A percentile compares a stretch with the other conserved stretches of the same genome.
These are phyloP conservation scores for Paracamarosporium sp. DNA, from an alignment of 2,329 filamentous ascomycete genomes.

Conservation along the genomic window DNA sequence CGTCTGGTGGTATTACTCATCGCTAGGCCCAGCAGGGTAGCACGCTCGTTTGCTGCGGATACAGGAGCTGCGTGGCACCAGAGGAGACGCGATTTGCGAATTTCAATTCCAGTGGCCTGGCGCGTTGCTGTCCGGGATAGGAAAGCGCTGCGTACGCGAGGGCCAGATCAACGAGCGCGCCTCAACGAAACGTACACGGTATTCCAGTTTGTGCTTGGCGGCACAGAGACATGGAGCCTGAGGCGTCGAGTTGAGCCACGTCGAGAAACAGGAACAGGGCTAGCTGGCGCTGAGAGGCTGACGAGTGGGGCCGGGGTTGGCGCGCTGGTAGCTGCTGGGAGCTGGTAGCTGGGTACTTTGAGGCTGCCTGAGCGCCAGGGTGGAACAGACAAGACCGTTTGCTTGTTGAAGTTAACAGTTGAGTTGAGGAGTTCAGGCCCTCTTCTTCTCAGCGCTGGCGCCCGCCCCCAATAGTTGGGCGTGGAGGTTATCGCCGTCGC, in stretches of 20 bases:
- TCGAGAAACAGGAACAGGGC: conserved; percentile 6
- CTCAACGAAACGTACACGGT: background rate
- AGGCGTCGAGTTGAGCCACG: conserved; percentile 7
- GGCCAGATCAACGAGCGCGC: background rate
- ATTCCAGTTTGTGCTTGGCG: conserved; percentile 1
- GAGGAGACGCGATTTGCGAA: background rate
- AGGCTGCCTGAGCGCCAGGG: conserved; percentile 7
- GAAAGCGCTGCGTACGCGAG: background rate
- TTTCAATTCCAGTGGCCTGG: background rate
- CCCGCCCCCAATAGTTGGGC: background rate
- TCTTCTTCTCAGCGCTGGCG: conserved; percentile 1
- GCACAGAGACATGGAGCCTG: background rate
- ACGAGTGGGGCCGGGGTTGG: conserved; percentile 1
- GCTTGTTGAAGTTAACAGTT: background rate
- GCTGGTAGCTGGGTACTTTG: conserved; percentile 3
- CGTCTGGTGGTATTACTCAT: background rate
- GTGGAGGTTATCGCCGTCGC: background rate
- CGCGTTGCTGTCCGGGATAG: background rate
- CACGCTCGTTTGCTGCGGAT: background rate
- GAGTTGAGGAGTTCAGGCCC: background rate
- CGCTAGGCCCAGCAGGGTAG: conserved; percentile 3
- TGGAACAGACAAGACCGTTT: background rate
- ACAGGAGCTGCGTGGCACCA: background rate
- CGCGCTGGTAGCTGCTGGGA: background rate
- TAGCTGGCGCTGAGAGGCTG: conserved; percentile 5